phyloP scores from a whole-genome alignment of 2,329 filamentous ascomycete species.

The Tolypocladium sp. region DNA sequence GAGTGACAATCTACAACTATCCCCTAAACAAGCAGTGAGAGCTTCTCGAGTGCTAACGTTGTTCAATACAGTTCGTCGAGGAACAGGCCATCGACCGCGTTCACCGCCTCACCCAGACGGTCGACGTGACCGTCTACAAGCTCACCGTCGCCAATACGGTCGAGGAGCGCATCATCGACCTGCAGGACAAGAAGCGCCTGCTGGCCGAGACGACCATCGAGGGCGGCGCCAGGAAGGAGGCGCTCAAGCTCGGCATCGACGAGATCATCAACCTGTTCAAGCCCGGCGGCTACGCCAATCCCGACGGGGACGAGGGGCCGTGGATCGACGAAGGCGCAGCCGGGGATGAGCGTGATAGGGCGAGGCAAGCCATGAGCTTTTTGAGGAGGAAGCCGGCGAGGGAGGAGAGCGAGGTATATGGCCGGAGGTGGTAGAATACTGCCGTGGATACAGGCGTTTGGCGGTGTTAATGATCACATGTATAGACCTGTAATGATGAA shows the following conservation, averaged over 20 bases:
- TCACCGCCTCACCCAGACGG: conserved; percentile 92
- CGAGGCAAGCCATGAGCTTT: conserved; percentile 12
- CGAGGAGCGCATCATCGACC: conserved; percentile 86
- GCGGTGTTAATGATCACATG: neutral
- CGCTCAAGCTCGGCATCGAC: conserved; percentile 79
- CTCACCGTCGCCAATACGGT: conserved; percentile 80
- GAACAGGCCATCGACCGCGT: conserved; percentile 98
- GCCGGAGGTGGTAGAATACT: conserved; percentile 28
- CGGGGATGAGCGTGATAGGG: conserved; percentile 10
- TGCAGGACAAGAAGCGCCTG: conserved; percentile 88
- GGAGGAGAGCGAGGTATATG: conserved; percentile 30
- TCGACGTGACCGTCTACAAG: conserved; percentile 92
- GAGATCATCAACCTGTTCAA: conserved; percentile 90
- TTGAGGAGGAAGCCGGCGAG: conserved; percentile 18
- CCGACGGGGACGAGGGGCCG: conserved; percentile 19
- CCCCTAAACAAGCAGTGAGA: neutral
- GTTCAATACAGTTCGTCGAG: conserved; percentile 68
- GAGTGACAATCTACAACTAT: conserved; percentile 23
- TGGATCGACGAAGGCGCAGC: conserved; percentile 6
- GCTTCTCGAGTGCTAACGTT: conserved; percentile 2
- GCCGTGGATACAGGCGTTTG: neutral
- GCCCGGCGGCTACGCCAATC: conserved; percentile 39
- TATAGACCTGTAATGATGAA: neutral
- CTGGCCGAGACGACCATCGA: conserved; percentile 91
- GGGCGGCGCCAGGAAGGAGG: conserved; percentile 60